These are phyloP conservation scores for Colletotrichum sp. DNA, from an alignment of 2,329 filamentous ascomycete genomes.

Conservation along the genomic window DNA sequence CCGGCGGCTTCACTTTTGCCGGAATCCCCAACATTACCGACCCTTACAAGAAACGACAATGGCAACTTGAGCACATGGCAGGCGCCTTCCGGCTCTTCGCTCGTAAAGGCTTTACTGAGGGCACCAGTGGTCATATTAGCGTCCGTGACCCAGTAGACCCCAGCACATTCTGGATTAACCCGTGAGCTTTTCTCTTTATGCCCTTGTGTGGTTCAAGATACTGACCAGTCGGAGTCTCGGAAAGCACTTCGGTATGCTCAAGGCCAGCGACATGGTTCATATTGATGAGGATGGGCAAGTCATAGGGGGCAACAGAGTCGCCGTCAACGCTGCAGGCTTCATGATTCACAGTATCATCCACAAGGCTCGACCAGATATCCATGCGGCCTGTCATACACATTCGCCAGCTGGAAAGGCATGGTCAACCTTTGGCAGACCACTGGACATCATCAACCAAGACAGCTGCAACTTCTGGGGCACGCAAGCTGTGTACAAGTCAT, in stretches of 20 bases:
- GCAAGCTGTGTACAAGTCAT: slow-evolving; percentile 60
- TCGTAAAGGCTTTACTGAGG: slow-evolving; percentile 60
- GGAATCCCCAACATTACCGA: slow-evolving; percentile 62
- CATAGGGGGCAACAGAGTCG: slow-evolving; percentile 60
- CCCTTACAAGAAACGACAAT: slow-evolving; percentile 33
- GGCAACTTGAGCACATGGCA: slow-evolving; percentile 45
- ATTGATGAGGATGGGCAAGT: slow-evolving; percentile 64
- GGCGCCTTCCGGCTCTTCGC: slow-evolving; percentile 53
- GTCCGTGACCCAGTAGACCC: slow-evolving; percentile 66
- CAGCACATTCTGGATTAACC: slow-evolving; percentile 61
- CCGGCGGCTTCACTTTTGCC: slow-evolving; percentile 38
- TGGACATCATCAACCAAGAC: slow-evolving; percentile 69
- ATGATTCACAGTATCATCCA: slow-evolving; percentile 66
- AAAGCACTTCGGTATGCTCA: slow-evolving; percentile 65
- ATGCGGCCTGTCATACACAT: slow-evolving; percentile 67
- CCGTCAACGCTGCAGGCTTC: slow-evolving; percentile 67
- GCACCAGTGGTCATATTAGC: slow-evolving; percentile 68
- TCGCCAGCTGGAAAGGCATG: slow-evolving; percentile 64
- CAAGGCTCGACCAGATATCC: slow-evolving; percentile 62
- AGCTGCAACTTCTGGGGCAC: slow-evolving; percentile 61
- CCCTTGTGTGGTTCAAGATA: background rate
- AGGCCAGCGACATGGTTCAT: slow-evolving; percentile 66
- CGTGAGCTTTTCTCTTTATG: background rate
- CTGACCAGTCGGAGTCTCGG: slow-evolving; percentile 41
- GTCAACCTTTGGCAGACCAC: slow-evolving; percentile 58